Percentiles rank a stretch among this genome's conserved stretches.
These are phyloP conservation scores for Globisporangium canariense DNA, from an alignment of 352 stramenopile species.

Conservation along the genomic window DNA sequence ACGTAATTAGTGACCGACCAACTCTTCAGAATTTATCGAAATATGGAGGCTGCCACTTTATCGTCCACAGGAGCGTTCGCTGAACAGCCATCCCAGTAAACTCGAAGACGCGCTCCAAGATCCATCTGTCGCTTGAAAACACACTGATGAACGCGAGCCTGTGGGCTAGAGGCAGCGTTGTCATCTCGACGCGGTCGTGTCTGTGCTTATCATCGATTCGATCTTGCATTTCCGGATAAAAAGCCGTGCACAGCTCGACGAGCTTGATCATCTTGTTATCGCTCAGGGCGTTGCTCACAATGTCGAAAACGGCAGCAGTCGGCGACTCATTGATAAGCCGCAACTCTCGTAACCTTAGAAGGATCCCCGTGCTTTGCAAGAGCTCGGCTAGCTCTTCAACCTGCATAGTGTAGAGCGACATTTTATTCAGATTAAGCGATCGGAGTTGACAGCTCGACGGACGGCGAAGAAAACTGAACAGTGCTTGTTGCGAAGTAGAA, in stretches of 20 bases:
- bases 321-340: not conserved
- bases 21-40: too few relatives aligned
- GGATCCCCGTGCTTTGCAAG: not conserved
- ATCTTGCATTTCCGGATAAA: too few relatives aligned
- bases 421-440: not conserved
- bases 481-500: not conserved
- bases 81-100: not conserved
- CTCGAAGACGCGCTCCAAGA: not conserved
- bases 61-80: not conserved
- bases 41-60: too few relatives aligned
- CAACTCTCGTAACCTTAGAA: not conserved
- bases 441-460: not conserved
- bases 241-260: not conserved
- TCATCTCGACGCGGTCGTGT: not conserved
- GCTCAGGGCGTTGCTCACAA: not conserved
- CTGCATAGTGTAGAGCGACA: not conserved
- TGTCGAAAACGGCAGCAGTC: not conserved
- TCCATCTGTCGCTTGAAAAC: not conserved
- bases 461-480: not conserved
- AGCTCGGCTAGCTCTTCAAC: not conserved
- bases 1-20: too few relatives aligned
- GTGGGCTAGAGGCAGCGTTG: not conserved
- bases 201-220: not conserved
- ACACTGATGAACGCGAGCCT: not conserved
- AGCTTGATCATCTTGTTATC: not conserved